These are phyloP conservation scores for Ceratobasidium sp. DNA, from an alignment of 1,284 basidiomycete genomes.

Conservation along the genomic window DNA sequence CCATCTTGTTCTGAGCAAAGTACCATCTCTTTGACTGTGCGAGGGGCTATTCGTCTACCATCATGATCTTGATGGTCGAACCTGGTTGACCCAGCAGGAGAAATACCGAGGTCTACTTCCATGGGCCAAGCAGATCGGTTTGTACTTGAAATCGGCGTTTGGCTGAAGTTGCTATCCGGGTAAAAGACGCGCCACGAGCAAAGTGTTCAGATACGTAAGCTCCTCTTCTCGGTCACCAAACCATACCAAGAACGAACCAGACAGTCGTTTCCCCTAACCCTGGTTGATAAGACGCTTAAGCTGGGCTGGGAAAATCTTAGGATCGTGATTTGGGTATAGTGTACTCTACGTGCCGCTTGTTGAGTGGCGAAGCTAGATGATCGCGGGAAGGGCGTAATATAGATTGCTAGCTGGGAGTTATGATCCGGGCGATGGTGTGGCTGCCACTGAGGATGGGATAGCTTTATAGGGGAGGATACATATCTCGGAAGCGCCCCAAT, in stretches of 20 bases:
- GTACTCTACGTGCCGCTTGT: neutral
- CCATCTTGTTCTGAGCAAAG: constrained; percentile 28
- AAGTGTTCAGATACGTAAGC: neutral
- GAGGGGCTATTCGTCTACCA: neutral
- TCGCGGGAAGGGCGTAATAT: neutral
- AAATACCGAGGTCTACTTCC: neutral
- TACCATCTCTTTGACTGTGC: constrained; percentile 18
- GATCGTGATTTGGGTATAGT: neutral
- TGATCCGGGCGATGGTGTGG: neutral
- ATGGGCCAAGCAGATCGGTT: neutral
- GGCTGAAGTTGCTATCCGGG: neutral
- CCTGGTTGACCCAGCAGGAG: neutral
- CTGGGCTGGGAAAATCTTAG: neutral
- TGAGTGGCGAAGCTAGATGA: neutral
- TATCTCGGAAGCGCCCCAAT: too few species aligned
- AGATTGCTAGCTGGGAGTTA: neutral
- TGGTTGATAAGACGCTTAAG: neutral
- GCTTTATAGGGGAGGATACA: neutral
- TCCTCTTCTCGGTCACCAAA: neutral
- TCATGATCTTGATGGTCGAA: constrained; percentile 7
- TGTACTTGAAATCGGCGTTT: neutral
- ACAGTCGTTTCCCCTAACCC: neutral
- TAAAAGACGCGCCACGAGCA: neutral
- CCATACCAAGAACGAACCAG: neutral
- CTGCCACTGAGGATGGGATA: neutral